These are phyloP conservation scores for Solanum arcanum DNA, from an alignment of 257 asterid genomes.

Conservation along the genomic window DNA sequence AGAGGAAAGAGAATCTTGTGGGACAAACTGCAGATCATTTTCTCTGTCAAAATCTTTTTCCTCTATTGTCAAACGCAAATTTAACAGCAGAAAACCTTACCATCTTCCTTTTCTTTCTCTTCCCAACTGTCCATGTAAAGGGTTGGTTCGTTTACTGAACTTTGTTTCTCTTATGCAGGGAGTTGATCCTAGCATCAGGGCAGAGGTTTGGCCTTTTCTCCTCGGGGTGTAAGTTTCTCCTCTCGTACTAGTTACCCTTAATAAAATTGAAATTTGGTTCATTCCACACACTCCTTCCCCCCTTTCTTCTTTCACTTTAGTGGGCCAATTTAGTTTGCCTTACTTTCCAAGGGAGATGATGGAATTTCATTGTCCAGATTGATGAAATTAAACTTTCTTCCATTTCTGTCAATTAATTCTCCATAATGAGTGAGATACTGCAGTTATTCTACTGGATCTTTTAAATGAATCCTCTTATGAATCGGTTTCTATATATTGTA, in stretches of 20 bases:
- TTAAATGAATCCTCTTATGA: background rate
- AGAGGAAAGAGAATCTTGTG: background rate
- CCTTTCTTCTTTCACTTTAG: background rate
- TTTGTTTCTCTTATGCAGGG: conserved; percentile 38
- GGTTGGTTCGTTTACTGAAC: background rate
- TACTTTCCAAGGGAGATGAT: background rate
- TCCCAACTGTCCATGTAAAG: background rate
- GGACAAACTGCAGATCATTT: background rate
- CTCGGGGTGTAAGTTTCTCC: conserved; percentile 60
- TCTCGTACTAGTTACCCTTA: background rate
- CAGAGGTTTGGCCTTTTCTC: conserved; percentile 94
- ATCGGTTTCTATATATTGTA: background rate
- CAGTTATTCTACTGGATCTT: background rate
- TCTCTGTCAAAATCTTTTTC: background rate
- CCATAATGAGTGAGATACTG: background rate
- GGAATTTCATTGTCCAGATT: background rate
- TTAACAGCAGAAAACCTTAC: background rate
- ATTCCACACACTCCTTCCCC: background rate
- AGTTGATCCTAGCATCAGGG: conserved; percentile 83
- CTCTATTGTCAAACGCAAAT: background rate
- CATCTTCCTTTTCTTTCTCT: background rate
- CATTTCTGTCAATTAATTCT: background rate
- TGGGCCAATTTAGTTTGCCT: background rate
- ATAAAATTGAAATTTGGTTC: background rate
- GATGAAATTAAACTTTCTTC: background rate